Percentiles rank a stretch among this genome's conserved stretches.
Conservation (phyloP, 257 asterid genomes). For the Solanum pinnatisectum region DNA sequence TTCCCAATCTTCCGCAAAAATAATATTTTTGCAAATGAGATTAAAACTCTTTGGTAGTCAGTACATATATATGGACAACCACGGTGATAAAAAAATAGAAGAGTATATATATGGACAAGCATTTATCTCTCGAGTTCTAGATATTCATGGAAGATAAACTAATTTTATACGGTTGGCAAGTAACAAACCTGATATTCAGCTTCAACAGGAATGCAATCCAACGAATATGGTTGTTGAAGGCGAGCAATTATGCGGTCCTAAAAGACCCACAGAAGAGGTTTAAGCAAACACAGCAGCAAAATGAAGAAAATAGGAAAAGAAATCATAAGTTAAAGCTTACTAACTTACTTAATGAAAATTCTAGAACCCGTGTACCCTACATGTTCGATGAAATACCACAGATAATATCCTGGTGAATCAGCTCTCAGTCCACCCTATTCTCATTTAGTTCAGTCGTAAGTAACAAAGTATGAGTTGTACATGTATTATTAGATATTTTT, state of each 20-base stretch:
- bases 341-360: not conserved
- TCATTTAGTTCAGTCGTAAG: not conserved
- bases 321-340: not conserved
- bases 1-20: not conserved
- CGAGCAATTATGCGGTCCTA: conserved; percentile 98
- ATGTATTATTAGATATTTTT: not conserved
- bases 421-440: not conserved
- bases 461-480: not conserved
- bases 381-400: not conserved
- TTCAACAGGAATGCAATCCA: conserved; percentile 99
- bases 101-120: not conserved
- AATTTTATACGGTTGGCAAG: not conserved
- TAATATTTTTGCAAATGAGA: not conserved
- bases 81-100: not conserved
- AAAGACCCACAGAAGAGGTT: not conserved
- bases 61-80: not conserved
- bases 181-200: conserved; percentile 85
- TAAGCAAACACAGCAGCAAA: not conserved
- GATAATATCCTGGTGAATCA: not conserved
- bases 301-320: not conserved
- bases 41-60: not conserved
- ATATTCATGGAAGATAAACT: not conserved
- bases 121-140: not conserved
- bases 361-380: not conserved
- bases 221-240: conserved; percentile 94